phyloP scores from a whole-genome alignment of 495 filamentous ascomycete species.

The Penicillium maclennaniae region DNA sequence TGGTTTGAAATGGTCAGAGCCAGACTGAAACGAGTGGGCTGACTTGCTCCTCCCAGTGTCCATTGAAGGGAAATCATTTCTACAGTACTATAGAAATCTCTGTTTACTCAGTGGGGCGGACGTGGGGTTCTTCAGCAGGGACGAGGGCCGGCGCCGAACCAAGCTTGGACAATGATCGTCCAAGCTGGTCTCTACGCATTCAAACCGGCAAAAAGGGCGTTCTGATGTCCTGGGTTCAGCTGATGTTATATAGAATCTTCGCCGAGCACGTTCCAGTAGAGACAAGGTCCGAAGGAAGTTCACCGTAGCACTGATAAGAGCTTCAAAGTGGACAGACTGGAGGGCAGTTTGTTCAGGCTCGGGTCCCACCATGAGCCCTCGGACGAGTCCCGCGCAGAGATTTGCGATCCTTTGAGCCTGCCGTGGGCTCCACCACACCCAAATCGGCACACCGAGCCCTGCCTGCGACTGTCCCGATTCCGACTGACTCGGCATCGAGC shows the following conservation, averaged over 20 bases:
- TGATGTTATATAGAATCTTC: slow-evolving; percentile 13
- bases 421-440: slow-evolving; percentile 13
- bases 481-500: slow-evolving; percentile 23
- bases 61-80: slow-evolving; percentile 2
- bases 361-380: slow-evolving; percentile 22
- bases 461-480: slow-evolving; percentile 15
- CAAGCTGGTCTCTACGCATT: neutral
- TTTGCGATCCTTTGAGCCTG: slow-evolving; percentile 18
- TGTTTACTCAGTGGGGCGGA: slow-evolving; percentile 16
- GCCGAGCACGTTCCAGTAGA: neutral
- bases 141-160: neutral
- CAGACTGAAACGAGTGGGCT: slow-evolving; percentile 3
- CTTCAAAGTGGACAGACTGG: slow-evolving; percentile 2
- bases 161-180: neutral
- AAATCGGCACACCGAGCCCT: slow-evolving; percentile 30
- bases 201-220: neutral
- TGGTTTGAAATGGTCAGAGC: neutral
- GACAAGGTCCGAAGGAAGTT: neutral
- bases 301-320: slow-evolving; percentile 12
- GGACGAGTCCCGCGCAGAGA: slow-evolving; percentile 23
- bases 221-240: neutral
- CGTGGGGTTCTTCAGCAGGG: slow-evolving; percentile 13
- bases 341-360: neutral
- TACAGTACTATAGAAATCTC: neutral
- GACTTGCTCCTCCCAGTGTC: too few species aligned